Evolutionary conservation across 176 grass and related monocot genomes (phyloP).

Genomic region (Rhynchospora breviuscula): DNA sequence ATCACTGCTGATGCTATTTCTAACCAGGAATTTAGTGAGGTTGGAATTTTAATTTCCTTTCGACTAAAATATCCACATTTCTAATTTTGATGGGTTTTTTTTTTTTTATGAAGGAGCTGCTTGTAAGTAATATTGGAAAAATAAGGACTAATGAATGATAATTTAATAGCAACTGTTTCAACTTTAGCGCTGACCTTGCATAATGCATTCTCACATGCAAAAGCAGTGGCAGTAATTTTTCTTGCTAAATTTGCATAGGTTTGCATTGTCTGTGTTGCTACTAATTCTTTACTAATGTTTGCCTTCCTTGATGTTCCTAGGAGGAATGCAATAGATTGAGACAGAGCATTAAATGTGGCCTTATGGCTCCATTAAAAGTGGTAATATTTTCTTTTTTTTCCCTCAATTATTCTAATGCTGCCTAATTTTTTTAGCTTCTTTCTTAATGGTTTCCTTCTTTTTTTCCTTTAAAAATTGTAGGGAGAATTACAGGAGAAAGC

Average conservation of each 20-base stretch:
- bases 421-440: conserved; percentile 17
- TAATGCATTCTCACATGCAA: not conserved
- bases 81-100: not conserved
- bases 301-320: conserved; percentile 37
- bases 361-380: conserved; percentile 74
- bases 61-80: not conserved
- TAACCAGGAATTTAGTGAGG: conserved; percentile 97
- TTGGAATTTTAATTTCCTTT: conserved; percentile 30
- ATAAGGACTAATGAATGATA: not conserved
- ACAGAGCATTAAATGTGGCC: conserved; percentile 74
- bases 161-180: not conserved
- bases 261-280: not conserved
- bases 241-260: conserved; percentile 4
- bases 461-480: conserved; percentile 41
- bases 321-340: conserved; percentile 89
- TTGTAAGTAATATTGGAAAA: not conserved
- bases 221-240: not conserved
- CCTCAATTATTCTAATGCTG: not conserved
- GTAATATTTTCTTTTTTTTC: conserved; percentile 31
- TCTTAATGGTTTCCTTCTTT: not conserved
- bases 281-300: conserved; percentile 33
- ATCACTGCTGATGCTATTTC: conserved; percentile 87
- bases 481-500: conserved; percentile 71
- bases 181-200: not conserved
- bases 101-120: not conserved